Percentiles rank a stretch among this genome's conserved stretches.
Evolutionary conservation across 2,329 filamentous ascomycete species (phyloP).

Genomic region (Trichoderma guizhouense): DNA sequence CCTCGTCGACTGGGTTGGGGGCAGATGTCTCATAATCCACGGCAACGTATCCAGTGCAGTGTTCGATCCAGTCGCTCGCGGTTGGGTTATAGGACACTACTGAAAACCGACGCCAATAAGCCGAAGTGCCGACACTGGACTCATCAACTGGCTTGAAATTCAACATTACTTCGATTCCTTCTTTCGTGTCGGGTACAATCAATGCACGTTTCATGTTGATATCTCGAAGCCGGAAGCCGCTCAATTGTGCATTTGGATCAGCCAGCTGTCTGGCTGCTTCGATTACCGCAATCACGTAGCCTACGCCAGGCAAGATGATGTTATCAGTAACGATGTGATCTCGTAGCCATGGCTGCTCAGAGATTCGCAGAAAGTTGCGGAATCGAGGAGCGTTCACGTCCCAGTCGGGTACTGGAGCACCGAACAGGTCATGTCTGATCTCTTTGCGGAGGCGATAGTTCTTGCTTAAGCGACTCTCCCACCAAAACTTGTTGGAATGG

Average conservation of each 20-base stretch:
- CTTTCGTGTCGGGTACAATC: slow-evolving; percentile 20
- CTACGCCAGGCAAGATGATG: slow-evolving; percentile 38
- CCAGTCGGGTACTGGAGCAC: slow-evolving; percentile 25
- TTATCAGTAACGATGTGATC: slow-evolving; percentile 32
- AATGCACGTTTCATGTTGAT: slow-evolving; percentile 19
- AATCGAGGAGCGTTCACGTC: slow-evolving; percentile 25
- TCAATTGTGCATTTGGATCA: slow-evolving; percentile 9
- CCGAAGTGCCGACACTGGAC: slow-evolving; percentile 16
- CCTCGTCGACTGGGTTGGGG: slow-evolving; percentile 7
- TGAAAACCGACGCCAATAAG: slow-evolving; percentile 14
- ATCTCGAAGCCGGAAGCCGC: slow-evolving; percentile 16
- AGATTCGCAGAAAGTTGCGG: slow-evolving; percentile 23
- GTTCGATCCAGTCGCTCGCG: slow-evolving; percentile 18
- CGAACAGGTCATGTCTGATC: slow-evolving; percentile 39
- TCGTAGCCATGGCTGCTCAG: slow-evolving; percentile 29
- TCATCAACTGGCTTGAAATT: slow-evolving; percentile 12
- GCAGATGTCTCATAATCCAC: slow-evolving; percentile 1
- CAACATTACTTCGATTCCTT: slow-evolving; percentile 21
- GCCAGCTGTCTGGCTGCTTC: slow-evolving; percentile 29
- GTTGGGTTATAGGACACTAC: slow-evolving; percentile 15
- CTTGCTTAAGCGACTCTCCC: slow-evolving; percentile 28
- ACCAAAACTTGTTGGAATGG: slow-evolving; percentile 33
- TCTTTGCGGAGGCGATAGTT: slow-evolving; percentile 31
- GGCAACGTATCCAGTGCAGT: slow-evolving; percentile 18
- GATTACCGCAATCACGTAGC: slow-evolving; percentile 35